Evolutionary conservation across 2,329 filamentous ascomycete species (phyloP), one percentile per base, ranked within the genome.

Genomic region (Epichloe baconii): DNA sequence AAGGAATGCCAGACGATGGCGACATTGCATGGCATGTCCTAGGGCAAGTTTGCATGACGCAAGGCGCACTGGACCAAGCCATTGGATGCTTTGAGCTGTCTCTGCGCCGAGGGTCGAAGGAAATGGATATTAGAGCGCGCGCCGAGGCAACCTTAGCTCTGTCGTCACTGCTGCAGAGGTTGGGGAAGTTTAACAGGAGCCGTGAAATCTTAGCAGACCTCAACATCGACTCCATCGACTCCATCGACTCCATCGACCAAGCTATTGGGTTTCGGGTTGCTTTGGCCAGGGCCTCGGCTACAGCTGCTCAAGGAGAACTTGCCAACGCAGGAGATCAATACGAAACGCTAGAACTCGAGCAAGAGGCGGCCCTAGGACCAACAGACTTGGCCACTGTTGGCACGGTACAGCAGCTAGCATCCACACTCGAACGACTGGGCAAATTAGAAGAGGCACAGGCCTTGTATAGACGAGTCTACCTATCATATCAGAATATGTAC

Each of bases 11-110:
- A 14, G 60, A 61, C 36, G 58, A 64, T 7, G 64, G 67, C 50
- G 65, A 67, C 36, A 57, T 69, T n/a, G 66, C 66, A 19, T 64
- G 66, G 56, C 66, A 70, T 44, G 62, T 70, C 15, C 56, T 67
- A 35, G 67, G 60, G 14, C 54, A 57, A 26, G 58, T 61, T 10
- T 62, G 60, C 47, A 61, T 62, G 59, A 58, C 56, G 7, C 59
- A 61, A 34, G 60, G 60, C 5, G 56, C 55, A 5, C 8, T 55
- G 10, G 53, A 59, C 10, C 58, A 61, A 47, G 58, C 58, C 2
- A 59, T 61, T 17, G 59, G 60, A 3, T 62, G 60, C 53, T 62
- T 62, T 35, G 53, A 56, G 45, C 54, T 61, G 6, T 56, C 59
- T 10, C 51, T 61, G 31, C 52, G 51, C 14, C 55, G 57, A 19